Conservation (phyloP, 2,329 filamentous ascomycete species). For the Arthroderma uncinatum region DNA sequence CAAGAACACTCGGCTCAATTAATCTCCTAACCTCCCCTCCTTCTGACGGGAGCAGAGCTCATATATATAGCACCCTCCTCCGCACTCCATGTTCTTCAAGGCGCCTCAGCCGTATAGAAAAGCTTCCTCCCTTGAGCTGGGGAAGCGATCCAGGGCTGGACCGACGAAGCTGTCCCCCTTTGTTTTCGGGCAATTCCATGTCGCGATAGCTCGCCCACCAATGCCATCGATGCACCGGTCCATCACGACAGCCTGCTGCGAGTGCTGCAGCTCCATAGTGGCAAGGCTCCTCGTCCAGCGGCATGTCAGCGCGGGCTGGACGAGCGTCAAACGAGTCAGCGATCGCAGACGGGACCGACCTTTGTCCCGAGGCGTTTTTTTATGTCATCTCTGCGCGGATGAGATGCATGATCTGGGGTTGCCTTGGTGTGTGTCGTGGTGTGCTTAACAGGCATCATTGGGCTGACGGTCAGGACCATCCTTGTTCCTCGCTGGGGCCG, state of each 20-base stretch:
- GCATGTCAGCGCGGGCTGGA: not conserved
- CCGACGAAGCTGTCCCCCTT: too few relatives aligned
- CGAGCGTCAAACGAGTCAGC: not conserved
- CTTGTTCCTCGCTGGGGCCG: not conserved
- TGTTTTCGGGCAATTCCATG: too few relatives aligned
- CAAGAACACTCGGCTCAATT: too few relatives aligned
- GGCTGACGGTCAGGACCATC: not conserved
- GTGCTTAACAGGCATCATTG: not conserved
- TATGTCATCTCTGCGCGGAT: not conserved
- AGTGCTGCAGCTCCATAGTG: not conserved
- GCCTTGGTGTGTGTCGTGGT: not conserved
- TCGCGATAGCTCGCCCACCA: too few relatives aligned
- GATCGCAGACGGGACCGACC: not conserved
- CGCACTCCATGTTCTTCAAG: too few relatives aligned
- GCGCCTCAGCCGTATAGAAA: too few relatives aligned
- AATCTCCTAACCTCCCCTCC: too few relatives aligned
- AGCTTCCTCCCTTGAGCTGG: too few relatives aligned
- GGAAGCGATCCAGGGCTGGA: too few relatives aligned
- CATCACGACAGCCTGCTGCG: not conserved
- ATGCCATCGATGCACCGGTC: not conserved
- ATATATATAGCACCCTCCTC: too few relatives aligned
- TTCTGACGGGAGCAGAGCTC: too few relatives aligned
- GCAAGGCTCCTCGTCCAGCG: not conserved
- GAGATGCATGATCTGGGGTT: not conserved
- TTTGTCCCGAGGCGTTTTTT: not conserved